Evolutionary conservation across 805 yeast genomes (phyloP), one percentile per base, ranked within the genome.

Genomic region (Maudiozyma serrabonitensis): DNA sequence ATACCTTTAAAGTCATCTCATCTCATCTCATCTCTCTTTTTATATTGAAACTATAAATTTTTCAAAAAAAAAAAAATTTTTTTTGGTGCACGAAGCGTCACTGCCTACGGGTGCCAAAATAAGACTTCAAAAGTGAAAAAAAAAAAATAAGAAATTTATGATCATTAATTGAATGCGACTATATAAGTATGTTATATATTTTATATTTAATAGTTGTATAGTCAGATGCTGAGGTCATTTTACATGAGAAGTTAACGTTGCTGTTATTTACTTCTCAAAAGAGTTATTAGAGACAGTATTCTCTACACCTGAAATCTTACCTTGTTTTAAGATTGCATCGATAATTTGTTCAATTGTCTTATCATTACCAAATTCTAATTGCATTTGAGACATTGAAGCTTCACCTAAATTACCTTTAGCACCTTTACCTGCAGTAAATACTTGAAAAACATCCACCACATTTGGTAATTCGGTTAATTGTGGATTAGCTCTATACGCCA

Each of bases 321-420:
- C 95, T n/a, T 78, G 69, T 39, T 68, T 69, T 51, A 87, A 59
- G 46, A 88, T 84, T 46, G 66, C 61, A 49, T 75, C 75, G 49
- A 87, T 75, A n/a, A 77, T 74, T 26, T 78, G 82, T 48, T 82
- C 87, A 3, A 64, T 59, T 40, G 69, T 70, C 45, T 73, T 68
- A 9, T 55, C 60, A 25, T 76, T 70, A 28, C 89, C 91, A 55
- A 88, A 87, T 59, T 87, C 93, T 54, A 76, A 76, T 46, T 73
- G 74, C 39, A 87, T 62, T 52, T 81, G 84, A 18, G 72, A 69
- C 49, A 78, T 75, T 7, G 91, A 82, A 2, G 91, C 95, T 58
- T 78, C 81, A 46, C 82, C 86, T 25, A 84, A 62, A 8, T 75
- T 73, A 50, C 95, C 95, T 57, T 79, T 85, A 3, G 80, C 69